Conservation (phyloP, 768 basidiomycete species). For the Daedaleopsis nitida region DNA sequence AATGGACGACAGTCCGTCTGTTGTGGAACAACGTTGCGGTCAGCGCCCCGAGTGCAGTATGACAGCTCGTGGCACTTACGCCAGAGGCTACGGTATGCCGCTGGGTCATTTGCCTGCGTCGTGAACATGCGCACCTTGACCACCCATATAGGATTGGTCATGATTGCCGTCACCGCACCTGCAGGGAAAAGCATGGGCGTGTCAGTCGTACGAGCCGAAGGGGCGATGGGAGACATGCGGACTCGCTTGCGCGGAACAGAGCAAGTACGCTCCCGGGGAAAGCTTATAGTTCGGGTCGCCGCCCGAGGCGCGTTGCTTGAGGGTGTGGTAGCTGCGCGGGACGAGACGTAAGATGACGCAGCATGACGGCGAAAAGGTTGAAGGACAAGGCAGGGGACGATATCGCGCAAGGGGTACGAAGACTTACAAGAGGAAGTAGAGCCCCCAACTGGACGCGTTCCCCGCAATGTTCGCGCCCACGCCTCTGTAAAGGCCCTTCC, state of each 20-base stretch:
- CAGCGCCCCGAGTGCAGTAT: background rate
- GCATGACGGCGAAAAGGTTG: background rate
- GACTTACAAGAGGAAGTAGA: slow-evolving; percentile 96
- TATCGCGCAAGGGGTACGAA: background rate
- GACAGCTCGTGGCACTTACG: slow-evolving; percentile 46
- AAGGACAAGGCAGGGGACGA: background rate
- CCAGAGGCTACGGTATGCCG: slow-evolving; percentile 79
- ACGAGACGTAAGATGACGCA: slow-evolving; percentile 1
- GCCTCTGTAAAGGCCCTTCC: slow-evolving; percentile 88
- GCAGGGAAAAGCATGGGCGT: slow-evolving; percentile 10
- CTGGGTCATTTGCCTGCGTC: slow-evolving; percentile 62
- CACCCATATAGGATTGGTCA: slow-evolving; percentile 98
- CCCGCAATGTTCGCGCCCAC: slow-evolving; percentile 90
- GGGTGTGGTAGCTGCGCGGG: slow-evolving; percentile 79
- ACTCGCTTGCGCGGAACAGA: slow-evolving; percentile 97
- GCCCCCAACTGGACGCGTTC: slow-evolving; percentile 95
- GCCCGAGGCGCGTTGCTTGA: slow-evolving; percentile 78
- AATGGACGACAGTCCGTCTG: slow-evolving; percentile 76
- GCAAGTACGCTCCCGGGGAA: slow-evolving; percentile 76
- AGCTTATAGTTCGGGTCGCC: slow-evolving; percentile 67
- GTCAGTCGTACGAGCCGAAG: slow-evolving; percentile 9
- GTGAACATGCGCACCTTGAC: slow-evolving; percentile 98
- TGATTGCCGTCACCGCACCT: slow-evolving; percentile 92
- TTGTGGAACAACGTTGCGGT: background rate
- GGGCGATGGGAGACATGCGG: slow-evolving; percentile 44